Evolutionary conservation across 2,329 filamentous ascomycete species (phyloP), one percentile per base, ranked within the genome.

Genomic region (Ceratocystis destructans): DNA sequence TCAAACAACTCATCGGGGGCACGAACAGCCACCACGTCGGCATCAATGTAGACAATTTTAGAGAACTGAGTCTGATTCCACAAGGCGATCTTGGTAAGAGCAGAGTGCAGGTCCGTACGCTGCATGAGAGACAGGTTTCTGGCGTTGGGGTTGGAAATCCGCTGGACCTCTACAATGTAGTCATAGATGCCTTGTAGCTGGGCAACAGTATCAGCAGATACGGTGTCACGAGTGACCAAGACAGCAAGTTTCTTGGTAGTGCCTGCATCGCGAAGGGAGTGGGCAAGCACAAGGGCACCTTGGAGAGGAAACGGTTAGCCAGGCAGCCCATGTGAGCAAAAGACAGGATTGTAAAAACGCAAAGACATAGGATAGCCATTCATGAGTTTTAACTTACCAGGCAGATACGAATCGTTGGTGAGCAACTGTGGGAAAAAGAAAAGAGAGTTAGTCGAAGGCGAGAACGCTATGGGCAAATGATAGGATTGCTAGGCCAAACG

Each of bases 71-170:
- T 87, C 76, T 92, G 88, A 70, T 87, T 89, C 94, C 94, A 99
- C 20, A 99, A 81, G 70, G 90, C 86, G 76, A 99, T 92, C 79
- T 99, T 99, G 71, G 94, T 97, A 73, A 97, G 97, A 69, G 92
- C 89, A 33, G 91, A 93, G 73, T 93, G 86, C 63, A 99, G 82
- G 73, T 99, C 94, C 69, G 86, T 83, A 64, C 94, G 89, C 74
- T 91, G 86, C 92, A 99, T 96, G 66, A 97, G 83, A 75, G 87
- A 86, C 66, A 99, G 83, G 73, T 97, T 97, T 67, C 85, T 85
- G 2, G 89, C 88, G 55, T 83, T 84, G 67, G 83, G 80, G 74
- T 92, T 97, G 69, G 83, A 83, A 73, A 96, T 86, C 69, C 87
- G 85, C 66, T 87, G 82, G 66, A 97, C 90, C 41, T 92, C 87